phyloP scores from a whole-genome alignment of 345 rosid species.

The Bruguiera gymnorhiza region DNA sequence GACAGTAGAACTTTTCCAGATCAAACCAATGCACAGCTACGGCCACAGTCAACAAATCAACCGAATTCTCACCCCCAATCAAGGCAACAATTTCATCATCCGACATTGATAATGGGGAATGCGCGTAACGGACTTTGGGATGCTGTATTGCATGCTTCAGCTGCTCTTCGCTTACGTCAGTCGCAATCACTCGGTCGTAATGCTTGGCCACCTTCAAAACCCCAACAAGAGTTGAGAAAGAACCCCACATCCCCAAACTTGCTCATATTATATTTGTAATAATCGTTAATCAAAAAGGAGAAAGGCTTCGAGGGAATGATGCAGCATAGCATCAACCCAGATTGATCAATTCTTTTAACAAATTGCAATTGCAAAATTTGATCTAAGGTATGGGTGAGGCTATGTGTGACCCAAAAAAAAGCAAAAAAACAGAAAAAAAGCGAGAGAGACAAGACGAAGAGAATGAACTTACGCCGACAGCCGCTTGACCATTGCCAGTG shows the following conservation, averaged over 20 bases:
- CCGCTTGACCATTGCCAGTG: slow-evolving; percentile 20
- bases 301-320: too few relatives aligned
- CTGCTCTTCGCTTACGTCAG: slow-evolving; percentile 55
- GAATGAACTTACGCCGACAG: slow-evolving; percentile 37
- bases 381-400: slow-evolving; percentile 14
- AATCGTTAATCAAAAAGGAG: too few relatives aligned
- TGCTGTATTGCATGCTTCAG: slow-evolving; percentile 42
- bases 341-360: too few relatives aligned
- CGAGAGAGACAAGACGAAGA: background rate
- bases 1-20: slow-evolving; percentile 49
- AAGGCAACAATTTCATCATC: slow-evolving; percentile 43
- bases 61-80: slow-evolving; percentile 51
- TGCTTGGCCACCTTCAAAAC: slow-evolving; percentile 54
- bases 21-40: slow-evolving; percentile 69
- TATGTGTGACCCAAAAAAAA: slow-evolving; percentile 20
- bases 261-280: too few relatives aligned
- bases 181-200: slow-evolving; percentile 54
- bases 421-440: accelerated
- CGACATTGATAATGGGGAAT: slow-evolving; percentile 48
- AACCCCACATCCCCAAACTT: too few relatives aligned
- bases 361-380: too few relatives aligned
- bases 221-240: slow-evolving; percentile 10
- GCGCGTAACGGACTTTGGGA: slow-evolving; percentile 43
- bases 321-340: too few relatives aligned
- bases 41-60: slow-evolving; percentile 56